Percentiles rank a stretch among this genome's conserved stretches.
Evolutionary conservation across 1,284 basidiomycete genomes (phyloP).

Genomic region (Lentinula novae-zelandiae): DNA sequence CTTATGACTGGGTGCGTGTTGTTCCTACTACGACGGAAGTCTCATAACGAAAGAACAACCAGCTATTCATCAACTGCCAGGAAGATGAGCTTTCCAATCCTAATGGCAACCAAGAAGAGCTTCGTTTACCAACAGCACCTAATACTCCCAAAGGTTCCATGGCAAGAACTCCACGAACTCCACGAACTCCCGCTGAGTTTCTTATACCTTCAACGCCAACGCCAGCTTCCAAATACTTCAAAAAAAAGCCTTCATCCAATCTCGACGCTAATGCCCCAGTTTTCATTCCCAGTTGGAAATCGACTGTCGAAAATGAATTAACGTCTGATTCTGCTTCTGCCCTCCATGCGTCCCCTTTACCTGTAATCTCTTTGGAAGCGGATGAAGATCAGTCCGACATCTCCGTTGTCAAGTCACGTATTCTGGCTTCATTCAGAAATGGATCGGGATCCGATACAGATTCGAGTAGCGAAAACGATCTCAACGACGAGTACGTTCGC

Average conservation of each 20-base stretch:
- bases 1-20: slow-evolving; percentile 82
- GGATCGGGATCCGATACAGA: slow-evolving; percentile 27
- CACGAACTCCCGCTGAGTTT: slow-evolving; percentile 31
- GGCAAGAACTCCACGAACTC: slow-evolving; percentile 27
- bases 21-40: slow-evolving; percentile 1
- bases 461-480: slow-evolving; percentile 47
- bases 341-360: neutral
- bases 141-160: slow-evolving; percentile 18
- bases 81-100: slow-evolving; percentile 45
- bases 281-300: neutral
- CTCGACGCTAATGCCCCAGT: slow-evolving; percentile 2
- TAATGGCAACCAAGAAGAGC: slow-evolving; percentile 7
- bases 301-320: neutral
- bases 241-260: neutral
- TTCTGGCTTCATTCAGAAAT: slow-evolving; percentile 15
- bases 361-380: neutral
- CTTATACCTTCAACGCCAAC: slow-evolving; percentile 21
- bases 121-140: slow-evolving; percentile 27
- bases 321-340: neutral
- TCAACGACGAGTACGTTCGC: slow-evolving; percentile 59
- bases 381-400: slow-evolving; percentile 13
- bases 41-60: slow-evolving; percentile 12
- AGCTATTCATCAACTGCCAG: slow-evolving; percentile 71
- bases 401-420: slow-evolving; percentile 19
- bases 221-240: neutral